These are phyloP conservation scores for Tricholoma saponaceum DNA, from an alignment of 768 basidiomycete genomes.

Conservation along the genomic window DNA sequence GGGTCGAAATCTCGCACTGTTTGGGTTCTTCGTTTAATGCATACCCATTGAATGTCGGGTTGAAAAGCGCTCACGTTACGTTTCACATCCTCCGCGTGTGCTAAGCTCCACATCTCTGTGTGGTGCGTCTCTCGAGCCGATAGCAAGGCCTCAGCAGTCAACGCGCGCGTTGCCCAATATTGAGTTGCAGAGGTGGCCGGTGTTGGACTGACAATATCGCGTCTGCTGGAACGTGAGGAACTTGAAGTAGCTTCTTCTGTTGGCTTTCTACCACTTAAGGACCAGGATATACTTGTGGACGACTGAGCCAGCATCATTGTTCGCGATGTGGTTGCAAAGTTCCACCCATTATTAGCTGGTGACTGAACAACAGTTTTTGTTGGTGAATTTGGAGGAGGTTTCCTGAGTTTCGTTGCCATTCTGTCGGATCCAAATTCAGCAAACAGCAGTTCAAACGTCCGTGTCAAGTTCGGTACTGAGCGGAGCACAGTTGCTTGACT, in stretches of 20 bases:
- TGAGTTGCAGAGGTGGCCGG: slow-evolving; percentile 27
- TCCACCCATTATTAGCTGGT: neutral
- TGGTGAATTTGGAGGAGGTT: neutral
- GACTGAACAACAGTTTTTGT: neutral
- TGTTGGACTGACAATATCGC: neutral
- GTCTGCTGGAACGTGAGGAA: neutral
- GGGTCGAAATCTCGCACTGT: slow-evolving; percentile 39
- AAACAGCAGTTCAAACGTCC: too few relatives aligned
- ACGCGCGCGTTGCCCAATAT: slow-evolving; percentile 67
- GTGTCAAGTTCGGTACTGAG: too few relatives aligned
- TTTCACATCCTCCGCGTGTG: slow-evolving; percentile 39
- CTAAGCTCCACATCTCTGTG: slow-evolving; percentile 41
- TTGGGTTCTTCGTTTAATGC: neutral
- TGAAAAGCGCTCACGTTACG: slow-evolving; percentile 36
- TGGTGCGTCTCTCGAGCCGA: slow-evolving; percentile 44
- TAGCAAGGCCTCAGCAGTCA: slow-evolving; percentile 61
- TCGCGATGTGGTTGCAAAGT: neutral
- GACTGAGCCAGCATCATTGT: slow-evolving; percentile 1
- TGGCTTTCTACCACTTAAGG: neutral
- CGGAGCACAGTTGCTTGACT: too few relatives aligned
- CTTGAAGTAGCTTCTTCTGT: neutral
- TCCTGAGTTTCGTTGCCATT: slow-evolving; percentile 1
- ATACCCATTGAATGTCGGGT: neutral
- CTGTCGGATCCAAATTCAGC: neutral
- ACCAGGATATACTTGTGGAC: neutral